These are phyloP conservation scores for Chlamydomonas sp. DNA, from an alignment of 139 green algal genomes.

Conservation along the genomic window DNA sequence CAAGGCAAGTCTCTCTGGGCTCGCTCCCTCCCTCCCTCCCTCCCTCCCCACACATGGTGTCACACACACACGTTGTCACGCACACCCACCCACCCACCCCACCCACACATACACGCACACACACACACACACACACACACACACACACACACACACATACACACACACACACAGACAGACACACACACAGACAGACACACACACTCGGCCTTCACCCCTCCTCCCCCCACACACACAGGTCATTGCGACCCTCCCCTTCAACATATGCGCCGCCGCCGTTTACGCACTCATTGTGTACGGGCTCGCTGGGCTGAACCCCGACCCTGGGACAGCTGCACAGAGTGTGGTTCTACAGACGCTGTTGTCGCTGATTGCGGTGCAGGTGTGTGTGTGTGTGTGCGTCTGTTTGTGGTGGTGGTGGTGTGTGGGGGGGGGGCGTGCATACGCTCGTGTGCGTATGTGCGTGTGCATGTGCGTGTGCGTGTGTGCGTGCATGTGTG, in stretches of 20 bases:
- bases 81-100: no score
- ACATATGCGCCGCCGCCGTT: slow-evolving; percentile 39
- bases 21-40: background rate
- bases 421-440: no score
- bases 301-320: slow-evolving; percentile 42
- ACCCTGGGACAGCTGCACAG: background rate
- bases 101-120: no score
- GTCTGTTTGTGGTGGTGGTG: no score
- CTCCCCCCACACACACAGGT: slow-evolving; percentile 3
- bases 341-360: background rate
- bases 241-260: slow-evolving; percentile 46
- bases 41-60: background rate
- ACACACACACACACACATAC: no score
- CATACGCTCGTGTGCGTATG: no score
- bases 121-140: no score
- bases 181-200: background rate
- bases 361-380: slow-evolving; percentile 9
- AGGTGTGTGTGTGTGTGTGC: background rate
- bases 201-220: background rate
- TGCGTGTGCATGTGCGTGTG: no score
- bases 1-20: slow-evolving; percentile 22
- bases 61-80: no score
- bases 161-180: no score
- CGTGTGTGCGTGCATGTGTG: no score
- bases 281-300: slow-evolving; percentile 45